Conservation (phyloP, 176 grass and related monocot species). For the Oryza coarctata region DNA sequence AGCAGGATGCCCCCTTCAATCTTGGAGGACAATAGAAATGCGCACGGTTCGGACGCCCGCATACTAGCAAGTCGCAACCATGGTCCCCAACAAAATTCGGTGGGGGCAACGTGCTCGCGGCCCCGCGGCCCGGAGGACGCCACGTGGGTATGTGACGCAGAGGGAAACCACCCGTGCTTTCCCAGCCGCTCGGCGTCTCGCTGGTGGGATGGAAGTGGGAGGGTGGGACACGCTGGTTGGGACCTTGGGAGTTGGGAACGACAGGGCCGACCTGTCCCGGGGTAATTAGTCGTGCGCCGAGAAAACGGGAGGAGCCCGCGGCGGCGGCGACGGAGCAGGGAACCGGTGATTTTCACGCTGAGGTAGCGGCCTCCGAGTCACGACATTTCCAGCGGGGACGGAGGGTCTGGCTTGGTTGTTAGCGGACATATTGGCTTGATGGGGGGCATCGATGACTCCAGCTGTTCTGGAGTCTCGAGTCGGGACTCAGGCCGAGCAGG, state of each 20-base stretch:
- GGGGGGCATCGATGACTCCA: too few species aligned
- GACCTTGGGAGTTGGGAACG: too few species aligned
- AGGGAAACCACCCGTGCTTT: background rate
- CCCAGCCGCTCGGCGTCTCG: background rate
- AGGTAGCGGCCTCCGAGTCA: background rate
- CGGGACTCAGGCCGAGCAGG: background rate
- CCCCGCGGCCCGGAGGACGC: background rate
- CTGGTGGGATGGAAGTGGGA: too few species aligned
- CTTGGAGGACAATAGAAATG: background rate
- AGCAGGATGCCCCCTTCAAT: background rate
- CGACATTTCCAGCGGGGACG: background rate
- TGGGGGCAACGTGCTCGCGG: background rate
- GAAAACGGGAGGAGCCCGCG: background rate
- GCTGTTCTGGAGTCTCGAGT: too few species aligned
- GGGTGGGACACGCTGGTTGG: too few species aligned
- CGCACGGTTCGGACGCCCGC: background rate
- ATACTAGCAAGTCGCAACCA: too few species aligned
- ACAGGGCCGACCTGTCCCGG: conserved; percentile 5
- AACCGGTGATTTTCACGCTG: background rate
- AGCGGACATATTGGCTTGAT: too few species aligned
- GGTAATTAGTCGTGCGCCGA: background rate
- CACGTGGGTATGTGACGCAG: conserved; percentile 7
- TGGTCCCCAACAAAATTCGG: background rate
- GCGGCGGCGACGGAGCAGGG: background rate
- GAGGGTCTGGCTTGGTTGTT: background rate